Conservation (phyloP, 2,329 filamentous ascomycete species). For the Alternaria ethzedia region DNA sequence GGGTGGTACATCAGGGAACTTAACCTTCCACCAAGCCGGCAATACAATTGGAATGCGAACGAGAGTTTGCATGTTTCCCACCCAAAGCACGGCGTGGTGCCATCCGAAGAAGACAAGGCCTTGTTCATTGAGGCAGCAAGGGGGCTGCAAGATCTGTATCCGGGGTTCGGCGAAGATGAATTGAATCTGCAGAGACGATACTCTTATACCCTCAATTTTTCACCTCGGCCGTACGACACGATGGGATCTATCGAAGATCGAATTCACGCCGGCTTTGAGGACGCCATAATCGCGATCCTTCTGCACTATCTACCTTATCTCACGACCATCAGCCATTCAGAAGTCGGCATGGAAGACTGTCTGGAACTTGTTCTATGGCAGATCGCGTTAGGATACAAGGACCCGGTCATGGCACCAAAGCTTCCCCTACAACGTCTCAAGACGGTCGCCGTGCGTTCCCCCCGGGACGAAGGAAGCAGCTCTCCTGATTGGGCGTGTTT, state of each 20-base stretch:
- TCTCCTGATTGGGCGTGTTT: constrained; percentile 11
- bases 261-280: constrained; percentile 5
- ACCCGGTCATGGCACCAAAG: not conserved
- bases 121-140: constrained; percentile 6
- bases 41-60: not conserved
- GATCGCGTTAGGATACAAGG: constrained; percentile 13
- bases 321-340: constrained; percentile 15
- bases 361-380: constrained; percentile 2
- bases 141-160: constrained; percentile 5
- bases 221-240: not conserved
- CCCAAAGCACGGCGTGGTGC: not conserved
- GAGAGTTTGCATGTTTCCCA: not conserved
- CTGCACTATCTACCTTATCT: constrained; percentile 20
- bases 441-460: constrained; percentile 14
- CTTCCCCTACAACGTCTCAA: constrained; percentile 22
- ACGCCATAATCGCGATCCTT: constrained; percentile 15
- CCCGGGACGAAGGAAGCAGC: constrained; percentile 9
- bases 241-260: not conserved
- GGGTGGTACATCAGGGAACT: constrained; percentile 26
- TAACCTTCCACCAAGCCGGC: constrained; percentile 10
- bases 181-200: not conserved
- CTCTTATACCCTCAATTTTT: not conserved
- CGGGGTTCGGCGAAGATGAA: not conserved
- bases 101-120: constrained; percentile 5
- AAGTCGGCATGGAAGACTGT: not conserved